phyloP scores from a whole-genome alignment of 306 rosid genomes.

The Corylus americana region DNA sequence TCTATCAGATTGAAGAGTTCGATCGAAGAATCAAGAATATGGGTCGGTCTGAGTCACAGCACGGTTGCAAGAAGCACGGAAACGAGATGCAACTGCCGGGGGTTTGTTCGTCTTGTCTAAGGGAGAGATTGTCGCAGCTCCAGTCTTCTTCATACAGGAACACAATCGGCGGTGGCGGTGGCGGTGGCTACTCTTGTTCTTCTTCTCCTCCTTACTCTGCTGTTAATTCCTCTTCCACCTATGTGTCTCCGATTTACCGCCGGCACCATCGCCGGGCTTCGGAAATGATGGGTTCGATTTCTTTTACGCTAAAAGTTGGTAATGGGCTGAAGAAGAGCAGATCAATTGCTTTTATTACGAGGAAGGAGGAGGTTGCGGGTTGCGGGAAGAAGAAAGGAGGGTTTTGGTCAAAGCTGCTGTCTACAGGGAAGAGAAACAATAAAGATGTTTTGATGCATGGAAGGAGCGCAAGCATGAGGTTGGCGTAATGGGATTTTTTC shows the following conservation, averaged over 20 bases:
- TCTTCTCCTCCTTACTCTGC: conserved; percentile 11
- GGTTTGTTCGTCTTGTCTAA: conserved; percentile 60
- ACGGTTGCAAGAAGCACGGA: conserved; percentile 52
- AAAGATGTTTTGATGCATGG: conserved; percentile 40
- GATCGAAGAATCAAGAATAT: neutral
- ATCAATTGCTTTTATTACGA: conserved; percentile 45
- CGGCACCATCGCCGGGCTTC: conserved; percentile 48
- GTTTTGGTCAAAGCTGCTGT: conserved; percentile 68
- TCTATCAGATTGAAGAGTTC: too few relatives aligned
- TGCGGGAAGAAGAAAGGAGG: conserved; percentile 40
- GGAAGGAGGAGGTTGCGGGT: conserved; percentile 21
- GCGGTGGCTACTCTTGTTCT: neutral
- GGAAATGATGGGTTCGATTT: conserved; percentile 31
- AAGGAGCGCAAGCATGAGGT: conserved; percentile 26
- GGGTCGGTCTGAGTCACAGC: conserved; percentile 44
- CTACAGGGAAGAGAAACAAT: conserved; percentile 45
- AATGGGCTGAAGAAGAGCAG: conserved; percentile 62
- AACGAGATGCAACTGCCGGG: conserved; percentile 42
- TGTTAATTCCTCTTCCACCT: conserved; percentile 2
- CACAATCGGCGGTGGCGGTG: neutral
- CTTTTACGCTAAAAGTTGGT: conserved; percentile 30
- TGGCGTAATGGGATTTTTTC: conserved; percentile 6
- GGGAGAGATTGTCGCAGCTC: conserved; percentile 55
- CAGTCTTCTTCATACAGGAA: conserved; percentile 7
- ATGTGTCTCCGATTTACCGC: conserved; percentile 28